phyloP scores from a whole-genome alignment of 1,139 yeast genomes.

The Nakaseomyces sp. region DNA sequence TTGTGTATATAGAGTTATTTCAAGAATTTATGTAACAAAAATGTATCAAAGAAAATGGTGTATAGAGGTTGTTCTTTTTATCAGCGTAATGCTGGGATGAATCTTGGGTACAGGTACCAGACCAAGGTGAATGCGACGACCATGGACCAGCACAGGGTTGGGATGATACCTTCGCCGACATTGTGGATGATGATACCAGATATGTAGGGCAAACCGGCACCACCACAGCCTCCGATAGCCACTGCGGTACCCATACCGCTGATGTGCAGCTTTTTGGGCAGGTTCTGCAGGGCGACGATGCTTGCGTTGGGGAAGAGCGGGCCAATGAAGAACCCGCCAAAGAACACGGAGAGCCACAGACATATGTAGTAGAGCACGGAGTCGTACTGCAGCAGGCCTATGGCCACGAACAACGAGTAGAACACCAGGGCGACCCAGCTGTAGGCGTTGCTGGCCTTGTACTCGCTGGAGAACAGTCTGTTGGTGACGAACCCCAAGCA shows the following conservation, averaged over 20 bases:
- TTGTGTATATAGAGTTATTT: too few relatives aligned
- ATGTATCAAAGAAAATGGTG: too few relatives aligned
- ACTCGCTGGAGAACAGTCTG: constrained; percentile 41
- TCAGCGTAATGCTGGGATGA: constrained; percentile 10
- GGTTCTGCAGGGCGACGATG: constrained; percentile 50
- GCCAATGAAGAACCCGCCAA: constrained; percentile 63
- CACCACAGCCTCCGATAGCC: constrained; percentile 76
- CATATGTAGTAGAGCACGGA: constrained; percentile 27
- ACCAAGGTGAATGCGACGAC: constrained; percentile 25
- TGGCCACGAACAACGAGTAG: constrained; percentile 21
- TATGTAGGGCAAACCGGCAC: constrained; percentile 59
- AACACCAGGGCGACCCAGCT: constrained; percentile 18
- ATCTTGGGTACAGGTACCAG: constrained; percentile 31
- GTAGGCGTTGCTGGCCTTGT: constrained; percentile 41
- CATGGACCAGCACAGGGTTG: constrained; percentile 25
- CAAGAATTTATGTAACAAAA: too few relatives aligned
- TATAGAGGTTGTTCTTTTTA: too few relatives aligned
- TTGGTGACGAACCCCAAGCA: constrained; percentile 54
- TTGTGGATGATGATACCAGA: constrained; percentile 41
- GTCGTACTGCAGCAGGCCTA: constrained; percentile 17
- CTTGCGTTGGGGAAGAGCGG: constrained; percentile 76
- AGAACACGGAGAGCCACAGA: constrained; percentile 34
- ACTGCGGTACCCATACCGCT: constrained; percentile 68
- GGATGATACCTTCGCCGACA: constrained; percentile 27
- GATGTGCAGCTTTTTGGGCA: constrained; percentile 56